A percentile compares a stretch with the other conserved stretches of the same genome.
Evolutionary conservation across 768 basidiomycete genomes (phyloP).

Genomic region (Fomitopsis serialis): DNA sequence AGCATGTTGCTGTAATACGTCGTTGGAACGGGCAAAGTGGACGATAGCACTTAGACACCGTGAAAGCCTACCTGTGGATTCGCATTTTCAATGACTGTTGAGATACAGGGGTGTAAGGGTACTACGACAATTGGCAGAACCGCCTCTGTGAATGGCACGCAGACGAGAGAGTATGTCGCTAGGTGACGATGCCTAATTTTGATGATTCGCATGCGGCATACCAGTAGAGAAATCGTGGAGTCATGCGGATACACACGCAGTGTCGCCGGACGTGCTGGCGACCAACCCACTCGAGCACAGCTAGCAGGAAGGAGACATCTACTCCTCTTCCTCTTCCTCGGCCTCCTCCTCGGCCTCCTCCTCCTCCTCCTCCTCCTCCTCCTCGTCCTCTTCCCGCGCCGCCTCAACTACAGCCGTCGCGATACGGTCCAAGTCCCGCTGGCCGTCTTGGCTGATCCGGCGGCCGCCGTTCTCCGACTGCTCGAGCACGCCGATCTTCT

Average conservation of each 20-base stretch:
- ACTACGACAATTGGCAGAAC: too few relatives aligned
- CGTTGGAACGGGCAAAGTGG: too few relatives aligned
- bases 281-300: constrained; percentile 7
- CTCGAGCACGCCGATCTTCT: constrained; percentile 98
- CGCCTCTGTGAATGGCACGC: too few relatives aligned
- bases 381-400: constrained; percentile 65
- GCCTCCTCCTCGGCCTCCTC: constrained; percentile 46
- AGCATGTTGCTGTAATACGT: too few relatives aligned
- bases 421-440: constrained; percentile 92
- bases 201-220: constrained; percentile 14
- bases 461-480: constrained; percentile 90
- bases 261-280: not conserved
- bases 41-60: too few relatives aligned
- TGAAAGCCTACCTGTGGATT: too few relatives aligned
- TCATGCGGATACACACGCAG: constrained; percentile 11
- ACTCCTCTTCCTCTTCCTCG: not conserved
- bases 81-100: too few relatives aligned
- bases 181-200: not conserved
- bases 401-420: constrained; percentile 86
- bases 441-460: constrained; percentile 94
- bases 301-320: not conserved
- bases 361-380: constrained; percentile 69
- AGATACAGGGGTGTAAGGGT: too few relatives aligned
- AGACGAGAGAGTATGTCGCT: too few relatives aligned
- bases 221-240: constrained; percentile 4